A percentile compares a stretch with the other conserved stretches of the same genome.
These are phyloP conservation scores for Zalaria sp. DNA, from an alignment of 2,329 filamentous ascomycete species.

Conservation along the genomic window DNA sequence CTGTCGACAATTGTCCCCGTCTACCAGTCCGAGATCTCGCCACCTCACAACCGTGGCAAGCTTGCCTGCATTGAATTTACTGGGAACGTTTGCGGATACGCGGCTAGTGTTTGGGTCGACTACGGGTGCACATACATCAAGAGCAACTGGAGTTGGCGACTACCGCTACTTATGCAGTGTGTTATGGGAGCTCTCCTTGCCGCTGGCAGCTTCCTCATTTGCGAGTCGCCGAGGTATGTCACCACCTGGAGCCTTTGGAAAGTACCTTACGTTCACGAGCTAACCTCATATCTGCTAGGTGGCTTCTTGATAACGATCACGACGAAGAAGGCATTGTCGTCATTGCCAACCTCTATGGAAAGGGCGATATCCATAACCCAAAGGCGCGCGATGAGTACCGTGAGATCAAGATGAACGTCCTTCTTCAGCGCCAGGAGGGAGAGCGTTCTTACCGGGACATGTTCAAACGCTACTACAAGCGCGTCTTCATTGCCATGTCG, in stretches of 20 bases:
- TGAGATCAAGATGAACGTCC: conserved; percentile 97
- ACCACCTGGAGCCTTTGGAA: neutral
- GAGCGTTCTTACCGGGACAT: conserved; percentile 85
- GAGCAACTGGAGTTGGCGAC: conserved; percentile 73
- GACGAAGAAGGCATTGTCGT: conserved; percentile 98
- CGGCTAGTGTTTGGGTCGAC: conserved; percentile 95
- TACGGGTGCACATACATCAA: conserved; percentile 91
- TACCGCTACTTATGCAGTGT: conserved; percentile 85
- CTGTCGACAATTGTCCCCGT: conserved; percentile 38
- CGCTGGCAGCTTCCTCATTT: conserved; percentile 78
- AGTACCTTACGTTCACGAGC: conserved; percentile 1
- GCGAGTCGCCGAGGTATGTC: conserved; percentile 78
- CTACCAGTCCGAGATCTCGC: conserved; percentile 52
- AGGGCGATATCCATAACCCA: conserved; percentile 83
- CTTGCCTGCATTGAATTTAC: conserved; percentile 97
- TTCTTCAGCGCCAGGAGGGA: conserved; percentile 85
- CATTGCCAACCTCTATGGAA: conserved; percentile 93
- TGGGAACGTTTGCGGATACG: conserved; percentile 91
- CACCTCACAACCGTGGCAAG: conserved; percentile 89
- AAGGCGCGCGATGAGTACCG: conserved; percentile 93
- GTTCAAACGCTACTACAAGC: conserved; percentile 83
- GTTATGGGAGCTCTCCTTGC: conserved; percentile 81
- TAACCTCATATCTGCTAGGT: conserved; percentile 37
- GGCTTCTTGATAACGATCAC: conserved; percentile 93
- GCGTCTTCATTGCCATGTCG: conserved; percentile 97